Evolutionary conservation across 371 early-diverging fungal genomes (phyloP), one percentile per base, ranked within the genome.

Genomic region (Homolaphlyctis polyrhiza): DNA sequence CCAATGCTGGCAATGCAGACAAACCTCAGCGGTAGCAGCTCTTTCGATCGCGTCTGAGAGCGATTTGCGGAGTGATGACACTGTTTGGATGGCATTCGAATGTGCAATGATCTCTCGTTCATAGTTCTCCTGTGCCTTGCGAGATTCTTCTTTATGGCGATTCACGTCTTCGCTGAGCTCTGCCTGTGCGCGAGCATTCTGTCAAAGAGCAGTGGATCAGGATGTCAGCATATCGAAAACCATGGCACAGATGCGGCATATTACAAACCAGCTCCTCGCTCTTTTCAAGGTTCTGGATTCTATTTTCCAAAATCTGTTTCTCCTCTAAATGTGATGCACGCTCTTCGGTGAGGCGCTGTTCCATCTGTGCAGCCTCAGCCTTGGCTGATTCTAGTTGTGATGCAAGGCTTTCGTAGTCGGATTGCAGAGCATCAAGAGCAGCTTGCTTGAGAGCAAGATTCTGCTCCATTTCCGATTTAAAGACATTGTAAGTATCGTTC

Each of bases 241-340:
- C n/a, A n/a, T n/a, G n/a, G n/a, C n/a, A n/a, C n/a, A n/a, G n/a
- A n/a, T n/a, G n/a, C n/a, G n/a, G n/a, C 25, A 32, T 23, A 8
- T 11, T 5, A 18, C 43, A 27, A 16, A 71, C 67, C 18, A 55
- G 8, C 49, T 58, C 58, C 47, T 75, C 74, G 29, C 68, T 74
- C 52, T 71, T 74, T 60, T 76, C 72, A 65, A 87, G 69, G 1
- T 76, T 62, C 48, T 72, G 76, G 23, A 83, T 64, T 55, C 87
- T 87, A 14, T 80, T 79, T 16, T 71, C 65, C 5, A 82, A 68
- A 6, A 84, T 82, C 3, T 75, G 67, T 60, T 82, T 80, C 66
- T 86, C 88, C 62, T 85, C 81, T 60, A 89, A 85, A 18, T 82
- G 63, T 49, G 75, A 72, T 0, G 62, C 50, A 28, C 77, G 76